Evolutionary conservation across 495 filamentous ascomycete genomes (phyloP).

Genomic region (Bacidia rubella): DNA sequence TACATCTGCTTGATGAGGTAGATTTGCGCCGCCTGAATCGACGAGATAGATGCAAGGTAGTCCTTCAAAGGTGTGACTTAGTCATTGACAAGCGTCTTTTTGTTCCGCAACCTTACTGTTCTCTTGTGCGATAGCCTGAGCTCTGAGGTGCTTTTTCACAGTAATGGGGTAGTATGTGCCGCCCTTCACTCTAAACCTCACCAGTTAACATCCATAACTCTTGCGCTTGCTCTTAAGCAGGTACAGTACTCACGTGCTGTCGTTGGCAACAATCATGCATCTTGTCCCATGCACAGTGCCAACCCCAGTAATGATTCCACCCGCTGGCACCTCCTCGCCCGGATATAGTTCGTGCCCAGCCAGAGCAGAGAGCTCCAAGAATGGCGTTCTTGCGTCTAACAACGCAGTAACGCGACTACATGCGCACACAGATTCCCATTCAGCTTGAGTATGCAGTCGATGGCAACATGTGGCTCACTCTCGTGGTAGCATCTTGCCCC

Average conservation of each 20-base stretch:
- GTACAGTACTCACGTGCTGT: slow-evolving; percentile 52
- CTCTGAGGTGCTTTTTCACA: slow-evolving; percentile 92
- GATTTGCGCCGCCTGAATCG: slow-evolving; percentile 90
- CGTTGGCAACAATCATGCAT: slow-evolving; percentile 92
- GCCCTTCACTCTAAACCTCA: slow-evolving; percentile 62
- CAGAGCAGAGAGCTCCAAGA: slow-evolving; percentile 78
- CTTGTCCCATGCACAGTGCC: slow-evolving; percentile 81
- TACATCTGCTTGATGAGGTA: slow-evolving; percentile 91
- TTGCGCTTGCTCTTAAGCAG: too few relatives aligned
- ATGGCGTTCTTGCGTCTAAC: slow-evolving; percentile 78
- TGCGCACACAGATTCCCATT: background rate
- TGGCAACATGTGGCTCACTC: slow-evolving; percentile 34
- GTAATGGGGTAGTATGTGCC: slow-evolving; percentile 97
- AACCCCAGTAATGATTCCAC: slow-evolving; percentile 86
- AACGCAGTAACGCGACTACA: slow-evolving; percentile 62
- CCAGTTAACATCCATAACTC: background rate
- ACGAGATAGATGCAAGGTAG: slow-evolving; percentile 89
- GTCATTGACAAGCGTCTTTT: too few relatives aligned
- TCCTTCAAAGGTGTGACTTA: too few relatives aligned
- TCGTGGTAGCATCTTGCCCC: slow-evolving; percentile 88
- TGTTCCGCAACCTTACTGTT: slow-evolving; percentile 38
- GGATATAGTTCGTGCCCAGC: slow-evolving; percentile 80
- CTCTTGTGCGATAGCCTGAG: slow-evolving; percentile 81
- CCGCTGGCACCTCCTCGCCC: slow-evolving; percentile 72
- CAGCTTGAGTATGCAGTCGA: background rate